A percentile compares a stretch with the other conserved stretches of the same genome.
Conservation (phyloP, 73 alveolate genomes). For the Blepharisma stoltei region DNA sequence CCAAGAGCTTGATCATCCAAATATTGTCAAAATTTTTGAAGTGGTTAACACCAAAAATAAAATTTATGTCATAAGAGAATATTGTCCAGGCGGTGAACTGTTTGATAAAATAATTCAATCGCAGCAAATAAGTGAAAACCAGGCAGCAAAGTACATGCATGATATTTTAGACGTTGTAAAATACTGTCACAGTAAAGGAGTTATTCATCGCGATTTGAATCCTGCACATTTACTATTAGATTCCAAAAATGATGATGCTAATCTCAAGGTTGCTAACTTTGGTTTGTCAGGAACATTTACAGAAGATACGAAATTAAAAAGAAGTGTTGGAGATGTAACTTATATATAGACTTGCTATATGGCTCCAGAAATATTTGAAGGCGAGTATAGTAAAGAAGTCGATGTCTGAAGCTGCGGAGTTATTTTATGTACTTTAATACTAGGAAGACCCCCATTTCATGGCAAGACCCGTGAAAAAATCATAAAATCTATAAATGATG, state of each 20-base stretch:
- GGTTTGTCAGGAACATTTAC: slow-evolving; percentile 58
- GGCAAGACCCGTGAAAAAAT: slow-evolving; percentile 59
- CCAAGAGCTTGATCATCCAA: slow-evolving; percentile 45
- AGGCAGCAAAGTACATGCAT: slow-evolving; percentile 54
- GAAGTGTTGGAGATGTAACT: background rate
- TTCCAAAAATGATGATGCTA: slow-evolving; percentile 65
- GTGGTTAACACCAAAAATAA: slow-evolving; percentile 31
- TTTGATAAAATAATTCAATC: slow-evolving; percentile 32
- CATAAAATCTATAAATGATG: slow-evolving; percentile 48
- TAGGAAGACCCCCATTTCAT: slow-evolving; percentile 70
- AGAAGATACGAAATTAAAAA: too few species aligned
- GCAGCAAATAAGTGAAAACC: background rate
- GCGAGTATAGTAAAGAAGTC: slow-evolving; percentile 50
- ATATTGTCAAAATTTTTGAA: slow-evolving; percentile 46
- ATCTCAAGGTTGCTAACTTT: slow-evolving; percentile 77
- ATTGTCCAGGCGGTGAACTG: slow-evolving; percentile 51
- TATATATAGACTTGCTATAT: slow-evolving; percentile 1
- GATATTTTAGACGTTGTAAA: slow-evolving; percentile 69
- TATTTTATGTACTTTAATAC: slow-evolving; percentile 53
- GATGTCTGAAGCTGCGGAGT: slow-evolving; percentile 82
- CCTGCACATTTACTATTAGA: slow-evolving; percentile 89
- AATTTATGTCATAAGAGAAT: slow-evolving; percentile 41
- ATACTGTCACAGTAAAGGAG: slow-evolving; percentile 80
- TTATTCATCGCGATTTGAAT: slow-evolving; percentile 92
- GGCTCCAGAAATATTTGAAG: slow-evolving; percentile 31